Evolutionary conservation across 805 yeast genomes (phyloP), one percentile per base, ranked within the genome.

Genomic region (Candida boidinii): DNA sequence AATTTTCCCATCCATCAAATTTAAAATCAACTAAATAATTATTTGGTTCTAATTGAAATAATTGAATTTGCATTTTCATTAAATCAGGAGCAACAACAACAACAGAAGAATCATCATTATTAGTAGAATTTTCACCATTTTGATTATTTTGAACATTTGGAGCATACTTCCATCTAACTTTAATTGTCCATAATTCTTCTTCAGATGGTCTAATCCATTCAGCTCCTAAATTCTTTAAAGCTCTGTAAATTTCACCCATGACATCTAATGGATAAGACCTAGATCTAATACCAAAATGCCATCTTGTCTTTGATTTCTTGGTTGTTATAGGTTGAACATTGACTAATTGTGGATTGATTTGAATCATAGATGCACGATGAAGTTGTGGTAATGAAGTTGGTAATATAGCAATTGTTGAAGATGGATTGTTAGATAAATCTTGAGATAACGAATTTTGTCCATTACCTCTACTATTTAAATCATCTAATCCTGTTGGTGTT

Each of bases 211-310:
- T 79, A 8, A 92, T 84, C 97, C 97, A 92, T 56, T 92, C 96
- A 1, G 97, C 97, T 1, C 96, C 96, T 34, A 92, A 63, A 48
- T 84, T 86, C 58, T 84, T 84, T 52, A 92, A 66, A 1, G 97
- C 97, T 29, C 96, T 70, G 60, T 92, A 92, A 28, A 92, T 88
- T 54, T 92, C 98, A 18, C 96, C 96, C 97, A 92, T 92, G 4
- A 92, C 98, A 56, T 92, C 98, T 46, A 92, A 66, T 22, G 98
- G 97, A 53, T 92, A 92, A 1, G 96, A 85, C 48, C 96, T 70
- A 7, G 96, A 86, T 53, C 98, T 70, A 39, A 92, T 92, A 43
- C 98, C 98, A 53, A 92, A 92, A 64, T 92, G 98, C 98, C 98
- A 92, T 58, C 95, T 77, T 6, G 95, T 85, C 58, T 87, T 90